Evolutionary conservation across 1,139 yeast genomes (phyloP).

Genomic region (Kurtzmaniella quercitrusa): DNA sequence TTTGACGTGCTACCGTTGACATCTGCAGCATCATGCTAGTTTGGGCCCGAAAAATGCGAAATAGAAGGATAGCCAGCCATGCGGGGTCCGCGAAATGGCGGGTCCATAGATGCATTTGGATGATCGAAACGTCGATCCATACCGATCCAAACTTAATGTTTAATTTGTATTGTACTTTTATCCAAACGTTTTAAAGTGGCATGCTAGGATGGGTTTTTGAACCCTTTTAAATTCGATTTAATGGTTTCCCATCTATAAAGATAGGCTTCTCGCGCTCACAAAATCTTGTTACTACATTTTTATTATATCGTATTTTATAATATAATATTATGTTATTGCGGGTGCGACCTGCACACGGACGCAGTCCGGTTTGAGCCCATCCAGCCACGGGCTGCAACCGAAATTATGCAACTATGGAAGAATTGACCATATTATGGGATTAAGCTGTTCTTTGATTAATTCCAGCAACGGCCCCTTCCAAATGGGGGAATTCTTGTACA

Average conservation of each 20-base stretch:
- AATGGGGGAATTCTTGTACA: constrained; percentile 71
- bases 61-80: neutral
- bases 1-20: neutral
- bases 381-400: neutral
- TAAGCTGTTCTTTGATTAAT: constrained; percentile 22
- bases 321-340: neutral
- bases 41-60: neutral
- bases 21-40: neutral
- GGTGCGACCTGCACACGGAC: constrained; percentile 1
- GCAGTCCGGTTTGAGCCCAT: neutral
- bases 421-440: neutral
- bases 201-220: too few relatives aligned
- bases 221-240: too few relatives aligned
- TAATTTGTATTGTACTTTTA: too few relatives aligned
- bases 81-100: too few relatives aligned
- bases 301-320: neutral
- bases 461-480: constrained; percentile 40
- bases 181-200: too few relatives aligned
- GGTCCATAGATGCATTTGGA: too few relatives aligned
- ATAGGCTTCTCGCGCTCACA: too few relatives aligned
- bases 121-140: too few relatives aligned
- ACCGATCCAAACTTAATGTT: neutral
- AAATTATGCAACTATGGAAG: neutral
- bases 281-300: neutral
- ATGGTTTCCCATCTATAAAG: too few relatives aligned